Evolutionary conservation across 192 early-diverging fungal species (phyloP), one percentile per base, ranked within the genome.

Genomic region (Kickxella alabastrina): DNA sequence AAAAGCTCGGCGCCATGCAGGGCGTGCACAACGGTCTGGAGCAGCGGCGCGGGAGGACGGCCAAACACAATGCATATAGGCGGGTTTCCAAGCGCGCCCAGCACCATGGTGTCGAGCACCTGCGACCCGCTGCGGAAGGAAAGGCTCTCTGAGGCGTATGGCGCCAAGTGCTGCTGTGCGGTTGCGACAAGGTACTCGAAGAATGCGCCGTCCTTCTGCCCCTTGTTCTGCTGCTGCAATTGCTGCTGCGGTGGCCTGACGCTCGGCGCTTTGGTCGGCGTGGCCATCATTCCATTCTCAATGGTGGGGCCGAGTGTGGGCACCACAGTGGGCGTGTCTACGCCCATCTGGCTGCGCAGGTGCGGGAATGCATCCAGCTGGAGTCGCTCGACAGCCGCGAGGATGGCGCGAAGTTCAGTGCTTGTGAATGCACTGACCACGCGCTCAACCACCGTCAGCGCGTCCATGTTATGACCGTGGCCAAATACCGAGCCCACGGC

Each of bases 361-460:
- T 46, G 34, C 41, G 52, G 57, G 24, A 45, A 55, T 2, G 65
- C 65, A 1, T 68, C 49, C 2, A 57, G 22, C 25, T 61, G 65
- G 49, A 36, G 53, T 1, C 49, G 48, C 50, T 73, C 69, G 27
- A 51, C 38, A 0, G 59, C 65, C 0, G 55, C 59, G 29, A 75
- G 48, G 14, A 64, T 62, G 2, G 71, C 50, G 3, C 53, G 46
- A 37, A 75, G 46, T 17, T 68, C 63, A 2, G 59, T 43, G 7
- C 43, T 52, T 0, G 64, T 50, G 41, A 75, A 75, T 3, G 65
- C 64, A 12, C 52, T 44, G 2, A 41, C 55, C 12, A 63, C 60
- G 23, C 65, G 60, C 24, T 67, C 71, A 13, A 75, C 19, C 7
- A 66, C 65, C 5, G 36, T 45, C 31, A 75, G 57, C 12, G 59